These are phyloP conservation scores for Stentor roeselii DNA, from an alignment of 73 alveolate genomes.

Conservation along the genomic window DNA sequence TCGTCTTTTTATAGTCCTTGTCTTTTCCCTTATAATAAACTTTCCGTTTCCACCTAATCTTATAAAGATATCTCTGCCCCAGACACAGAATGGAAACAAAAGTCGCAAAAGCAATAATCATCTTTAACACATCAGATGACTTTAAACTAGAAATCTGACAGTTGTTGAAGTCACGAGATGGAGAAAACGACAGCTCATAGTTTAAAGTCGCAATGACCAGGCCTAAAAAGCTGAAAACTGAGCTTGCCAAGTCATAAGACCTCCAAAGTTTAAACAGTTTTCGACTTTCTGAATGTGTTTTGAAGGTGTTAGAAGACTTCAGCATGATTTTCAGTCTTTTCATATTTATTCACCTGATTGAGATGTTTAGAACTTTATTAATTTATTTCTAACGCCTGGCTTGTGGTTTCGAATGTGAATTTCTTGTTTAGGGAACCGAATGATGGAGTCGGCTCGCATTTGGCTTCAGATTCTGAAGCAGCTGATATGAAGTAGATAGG, in stretches of 20 bases:
- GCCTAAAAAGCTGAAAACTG: neutral
- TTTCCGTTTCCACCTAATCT: neutral
- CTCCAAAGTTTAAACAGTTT: neutral
- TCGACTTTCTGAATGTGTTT: neutral
- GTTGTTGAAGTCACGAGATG: neutral
- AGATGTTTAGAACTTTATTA: too few relatives aligned
- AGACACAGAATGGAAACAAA: neutral
- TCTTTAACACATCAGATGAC: neutral
- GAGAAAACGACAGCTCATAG: neutral
- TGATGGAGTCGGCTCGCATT: neutral
- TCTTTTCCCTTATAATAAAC: neutral
- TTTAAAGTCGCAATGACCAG: neutral
- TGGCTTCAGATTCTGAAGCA: neutral
- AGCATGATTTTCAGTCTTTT: neutral
- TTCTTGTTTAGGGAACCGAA: neutral
- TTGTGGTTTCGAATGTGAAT: neutral
- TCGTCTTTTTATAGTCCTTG: neutral
- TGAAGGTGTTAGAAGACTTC: neutral
- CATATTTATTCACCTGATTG: neutral
- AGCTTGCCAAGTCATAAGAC: conserved; percentile 1
- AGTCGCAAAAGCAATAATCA: neutral
- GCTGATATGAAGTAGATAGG: neutral
- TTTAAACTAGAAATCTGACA: neutral
- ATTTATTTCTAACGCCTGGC: neutral
- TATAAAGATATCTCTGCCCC: neutral